Base-by-base conservation (phyloP, 768 basidiomycete genomes). In the Phanerochaete carnosa region DNA sequence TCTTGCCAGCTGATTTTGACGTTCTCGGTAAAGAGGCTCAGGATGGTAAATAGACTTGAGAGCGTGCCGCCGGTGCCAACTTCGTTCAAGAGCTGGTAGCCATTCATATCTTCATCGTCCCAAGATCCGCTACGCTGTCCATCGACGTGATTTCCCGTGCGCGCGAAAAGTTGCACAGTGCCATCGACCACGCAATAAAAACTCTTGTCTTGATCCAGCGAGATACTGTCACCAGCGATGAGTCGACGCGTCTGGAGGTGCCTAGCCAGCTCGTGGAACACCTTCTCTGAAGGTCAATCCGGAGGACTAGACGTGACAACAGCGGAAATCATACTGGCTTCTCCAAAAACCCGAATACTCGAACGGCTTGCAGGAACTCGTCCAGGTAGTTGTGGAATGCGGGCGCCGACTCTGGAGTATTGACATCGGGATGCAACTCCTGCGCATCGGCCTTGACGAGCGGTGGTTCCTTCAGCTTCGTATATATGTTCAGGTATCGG, bases 161-260 rank as follows among this genome's bases (percentile, higher is more conserved):
- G 83, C 16, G 92, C 92, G 71, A 84, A 97, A 12, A 98, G 94
- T 69, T 99, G 94, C 15, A 96, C 96, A 62, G 83, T 90, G n/a
- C 97, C 97, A 72, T 99, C 97, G 32, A 98, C 89, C 33, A 99
- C 96, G 71, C 94, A 98, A 74, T 98, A 98, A 75, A 99, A 99
- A 64, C 89, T 94, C 68, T 93, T 93, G 76, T 98, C 92, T 69
- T 91, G 83, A 65, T 95, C 90, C 3, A 98, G 82, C 29, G 92
- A 89, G 60, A 98, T 82, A 54, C 91, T 96, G 67, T 99, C 97
- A 3, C 97, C 96, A 4, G 97, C 97, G 55, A 97, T 91, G 23
- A 99, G 78, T n/a, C 95, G 80, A 62, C 94, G 83, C 1, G 97
- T 99, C 73, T 98, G 96, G 16, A 99, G 77, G 75, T 99, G 95